Percentiles rank a stretch among this genome's conserved stretches.
Conservation (phyloP, 345 rosid species). For the Nasturtium officinale region DNA sequence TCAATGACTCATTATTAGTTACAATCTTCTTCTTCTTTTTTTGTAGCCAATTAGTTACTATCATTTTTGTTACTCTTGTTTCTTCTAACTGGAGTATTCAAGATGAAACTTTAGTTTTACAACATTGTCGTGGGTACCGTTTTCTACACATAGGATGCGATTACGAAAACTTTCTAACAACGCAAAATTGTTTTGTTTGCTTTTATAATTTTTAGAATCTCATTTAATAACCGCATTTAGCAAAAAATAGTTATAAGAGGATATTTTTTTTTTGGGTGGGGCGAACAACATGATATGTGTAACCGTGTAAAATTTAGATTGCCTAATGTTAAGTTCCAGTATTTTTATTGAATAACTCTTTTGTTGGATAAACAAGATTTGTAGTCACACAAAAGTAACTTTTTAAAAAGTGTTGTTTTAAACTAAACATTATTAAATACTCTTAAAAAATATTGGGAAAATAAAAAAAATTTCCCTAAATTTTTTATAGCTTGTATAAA, state of each 20-base stretch:
- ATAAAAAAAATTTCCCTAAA: background rate
- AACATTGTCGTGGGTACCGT: background rate
- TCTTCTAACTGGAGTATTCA: background rate
- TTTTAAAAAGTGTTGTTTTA: background rate
- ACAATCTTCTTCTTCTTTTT: too few relatives aligned
- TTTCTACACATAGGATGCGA: background rate
- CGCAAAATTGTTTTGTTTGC: background rate
- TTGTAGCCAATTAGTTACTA: too few relatives aligned
- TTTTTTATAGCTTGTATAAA: background rate
- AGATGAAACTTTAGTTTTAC: background rate
- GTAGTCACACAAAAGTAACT: background rate
- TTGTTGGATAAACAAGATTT: too few relatives aligned
- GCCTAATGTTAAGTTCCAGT: background rate
- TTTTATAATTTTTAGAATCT: background rate
- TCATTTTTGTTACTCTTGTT: background rate
- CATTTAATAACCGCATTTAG: background rate
- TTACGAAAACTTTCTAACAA: background rate
- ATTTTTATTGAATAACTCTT: background rate
- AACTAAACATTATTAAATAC: background rate
- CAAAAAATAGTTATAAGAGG: background rate
- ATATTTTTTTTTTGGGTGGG: too few relatives aligned
- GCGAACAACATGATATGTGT: too few relatives aligned
- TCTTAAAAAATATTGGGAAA: background rate
- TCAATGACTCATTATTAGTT: constrained; percentile 5
- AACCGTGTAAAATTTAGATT: background rate